Conservation (phyloP, 1,139 yeast genomes). For the Debaryomyces sp. region DNA sequence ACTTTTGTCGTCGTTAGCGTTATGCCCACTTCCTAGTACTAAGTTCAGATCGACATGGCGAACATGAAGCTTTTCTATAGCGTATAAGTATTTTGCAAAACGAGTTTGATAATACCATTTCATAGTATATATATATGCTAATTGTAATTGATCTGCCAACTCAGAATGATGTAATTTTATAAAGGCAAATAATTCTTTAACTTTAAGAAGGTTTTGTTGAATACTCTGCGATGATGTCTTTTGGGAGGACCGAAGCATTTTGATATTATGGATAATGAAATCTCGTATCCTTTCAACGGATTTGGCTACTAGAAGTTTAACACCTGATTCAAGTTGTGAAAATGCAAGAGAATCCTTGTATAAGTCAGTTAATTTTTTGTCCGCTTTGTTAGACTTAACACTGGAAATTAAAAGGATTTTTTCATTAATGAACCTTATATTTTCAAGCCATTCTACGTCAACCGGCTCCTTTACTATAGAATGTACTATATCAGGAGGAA, state of each 20-base stretch:
- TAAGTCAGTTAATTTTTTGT: conserved; percentile 10
- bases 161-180: conserved; percentile 56
- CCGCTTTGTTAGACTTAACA: conserved; percentile 25
- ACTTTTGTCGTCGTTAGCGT: conserved; percentile 26
- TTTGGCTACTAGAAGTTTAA: conserved; percentile 50
- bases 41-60: conserved; percentile 55
- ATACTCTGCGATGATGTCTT: conserved; percentile 65
- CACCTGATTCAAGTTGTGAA: conserved; percentile 35
- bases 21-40: conserved; percentile 47
- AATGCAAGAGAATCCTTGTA: conserved; percentile 40
- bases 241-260: conserved; percentile 52
- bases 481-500: conserved; percentile 68
- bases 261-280: conserved; percentile 64
- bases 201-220: conserved; percentile 66
- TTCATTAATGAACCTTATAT: conserved; percentile 57
- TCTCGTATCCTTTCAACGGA: conserved; percentile 77
- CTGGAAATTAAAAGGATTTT: conserved; percentile 51
- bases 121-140: conserved; percentile 87
- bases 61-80: conserved; percentile 65
- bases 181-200: conserved; percentile 63
- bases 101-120: conserved; percentile 86
- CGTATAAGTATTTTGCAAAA: conserved; percentile 77
- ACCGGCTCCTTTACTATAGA: conserved; percentile 53
- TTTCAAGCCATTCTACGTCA: conserved; percentile 58
- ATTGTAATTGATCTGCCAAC: conserved; percentile 74